Base-by-base conservation (phyloP, 352 stramenopile genomes). In the Globisporangium lucens region DNA sequence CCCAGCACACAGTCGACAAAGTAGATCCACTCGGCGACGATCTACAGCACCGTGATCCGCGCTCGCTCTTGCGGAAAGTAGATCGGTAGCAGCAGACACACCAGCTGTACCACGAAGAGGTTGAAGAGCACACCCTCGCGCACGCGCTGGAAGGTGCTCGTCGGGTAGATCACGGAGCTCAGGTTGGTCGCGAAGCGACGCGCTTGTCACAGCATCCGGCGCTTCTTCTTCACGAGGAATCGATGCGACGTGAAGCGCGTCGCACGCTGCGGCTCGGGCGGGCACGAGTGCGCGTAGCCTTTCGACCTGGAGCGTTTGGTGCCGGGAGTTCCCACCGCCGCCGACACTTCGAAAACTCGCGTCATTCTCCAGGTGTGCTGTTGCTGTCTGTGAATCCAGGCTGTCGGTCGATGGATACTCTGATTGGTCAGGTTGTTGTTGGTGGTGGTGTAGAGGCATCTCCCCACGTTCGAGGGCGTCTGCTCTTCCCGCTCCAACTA, bases 141-240 rank as follows among this genome's bases (percentile, higher is more conserved):
- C 22, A 49, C 35, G 12, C 38, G 22, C 57, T 62, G 56, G 36
- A 62, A 30, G 30, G n/a, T 49, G 35, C 56, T 63, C 35, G 22
- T 63, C n/a, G 57, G 57, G 36, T 63, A 63, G 36, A 53, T 63
- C 35, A 63, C 57, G 22, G 36, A 63, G 13, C 13, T 36, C 10
- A 53, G n/a, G 12, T 52, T 53, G 33, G 4, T 51, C 9, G 7
- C n/a, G 57, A 63, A 27, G 9, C 24, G 17, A 0, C 13, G 7
- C 4, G 27, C 4, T 10, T 24, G 15, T 12, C 57, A 36, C 22
- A 63, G 22, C 57, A 63, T 22, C 36, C 36, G 36, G 2, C 56
- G 35, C n/a, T 36, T 33, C 36, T 63, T 63, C 36, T 51, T 49
- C 7, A 49, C 3, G 22, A 51, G 22, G 57, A 52, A 38, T 2